phyloP scores from a whole-genome alignment of 208 protist genomes.

The Porcisia hertigi region DNA sequence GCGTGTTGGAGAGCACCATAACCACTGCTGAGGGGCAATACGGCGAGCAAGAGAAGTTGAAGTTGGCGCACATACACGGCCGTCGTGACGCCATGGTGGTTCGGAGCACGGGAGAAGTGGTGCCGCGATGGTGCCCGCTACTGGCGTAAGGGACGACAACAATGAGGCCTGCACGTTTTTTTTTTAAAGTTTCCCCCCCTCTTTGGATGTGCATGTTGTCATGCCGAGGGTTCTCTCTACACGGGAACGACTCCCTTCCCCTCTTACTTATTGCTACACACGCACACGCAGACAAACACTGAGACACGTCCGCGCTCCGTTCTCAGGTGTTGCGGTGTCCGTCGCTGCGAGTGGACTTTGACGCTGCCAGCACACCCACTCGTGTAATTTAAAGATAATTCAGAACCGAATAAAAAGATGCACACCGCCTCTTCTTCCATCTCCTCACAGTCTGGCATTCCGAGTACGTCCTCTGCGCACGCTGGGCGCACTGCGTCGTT shows the following conservation, averaged over 20 bases:
- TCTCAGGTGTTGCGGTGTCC: background rate
- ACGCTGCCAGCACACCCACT: background rate
- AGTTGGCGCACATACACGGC: slow-evolving; percentile 55
- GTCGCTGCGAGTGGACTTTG: background rate
- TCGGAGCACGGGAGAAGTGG: slow-evolving; percentile 33
- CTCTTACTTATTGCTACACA: background rate
- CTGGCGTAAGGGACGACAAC: slow-evolving; percentile 13
- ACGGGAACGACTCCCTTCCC: background rate
- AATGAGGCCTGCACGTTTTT: background rate
- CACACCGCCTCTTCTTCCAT: background rate
- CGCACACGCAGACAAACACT: background rate
- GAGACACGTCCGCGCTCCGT: background rate
- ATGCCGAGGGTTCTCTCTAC: background rate
- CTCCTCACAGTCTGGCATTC: background rate
- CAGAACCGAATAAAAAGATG: background rate
- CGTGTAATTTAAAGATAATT: background rate
- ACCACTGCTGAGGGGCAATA: slow-evolving; percentile 12
- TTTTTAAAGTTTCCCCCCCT: too few relatives aligned
- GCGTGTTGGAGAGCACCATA: slow-evolving; percentile 54
- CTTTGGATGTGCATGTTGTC: background rate
- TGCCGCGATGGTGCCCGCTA: slow-evolving; percentile 71
- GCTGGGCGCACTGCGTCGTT: background rate
- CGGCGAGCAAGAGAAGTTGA: slow-evolving; percentile 13
- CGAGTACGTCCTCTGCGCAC: background rate
- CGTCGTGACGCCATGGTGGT: slow-evolving; percentile 62